Evolutionary conservation across 192 early-diverging fungal genomes (phyloP).

Genomic region (Endogone sp.): DNA sequence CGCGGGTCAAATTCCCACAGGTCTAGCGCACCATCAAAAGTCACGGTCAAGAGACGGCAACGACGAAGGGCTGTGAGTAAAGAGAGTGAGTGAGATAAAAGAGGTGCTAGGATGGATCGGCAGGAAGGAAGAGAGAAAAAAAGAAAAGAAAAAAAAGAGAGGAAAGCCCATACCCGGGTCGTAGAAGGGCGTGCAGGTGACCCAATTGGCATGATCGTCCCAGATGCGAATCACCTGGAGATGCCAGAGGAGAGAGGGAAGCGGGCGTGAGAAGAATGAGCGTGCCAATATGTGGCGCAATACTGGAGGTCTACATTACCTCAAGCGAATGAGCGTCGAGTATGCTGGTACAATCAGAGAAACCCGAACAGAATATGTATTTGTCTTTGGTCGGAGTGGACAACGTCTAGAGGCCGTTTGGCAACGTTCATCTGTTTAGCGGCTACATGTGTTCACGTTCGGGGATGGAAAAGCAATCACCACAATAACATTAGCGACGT

Average conservation of each 20-base stretch:
- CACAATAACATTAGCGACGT: not conserved
- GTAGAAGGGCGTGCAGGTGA: conserved; percentile 42
- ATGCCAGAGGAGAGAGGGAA: no score
- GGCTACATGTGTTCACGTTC: no score
- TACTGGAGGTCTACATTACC: conserved; percentile 14
- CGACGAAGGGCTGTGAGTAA: conserved; percentile 26
- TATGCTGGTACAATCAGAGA: conserved; percentile 47
- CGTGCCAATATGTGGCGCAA: no score
- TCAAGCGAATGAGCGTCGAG: conserved; percentile 45
- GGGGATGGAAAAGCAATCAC: not conserved
- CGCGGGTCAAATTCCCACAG: conserved; percentile 47
- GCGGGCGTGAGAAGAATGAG: no score
- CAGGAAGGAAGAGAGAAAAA: not conserved
- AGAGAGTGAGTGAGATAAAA: conserved; percentile 1
- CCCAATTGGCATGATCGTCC: conserved; percentile 56
- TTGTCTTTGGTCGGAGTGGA: conserved; percentile 17
- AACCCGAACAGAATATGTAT: conserved; percentile 49
- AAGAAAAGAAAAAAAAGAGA: conserved; percentile 12
- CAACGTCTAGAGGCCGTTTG: no score
- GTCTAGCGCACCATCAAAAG: conserved; percentile 41
- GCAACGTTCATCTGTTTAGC: no score
- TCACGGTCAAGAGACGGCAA: conserved; percentile 37
- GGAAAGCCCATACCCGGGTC: conserved; percentile 32
- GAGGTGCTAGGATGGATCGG: no score
- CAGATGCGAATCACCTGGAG: conserved; percentile 50